Conservation (phyloP, 306 rosid genomes). For the Benincasa hispida region DNA sequence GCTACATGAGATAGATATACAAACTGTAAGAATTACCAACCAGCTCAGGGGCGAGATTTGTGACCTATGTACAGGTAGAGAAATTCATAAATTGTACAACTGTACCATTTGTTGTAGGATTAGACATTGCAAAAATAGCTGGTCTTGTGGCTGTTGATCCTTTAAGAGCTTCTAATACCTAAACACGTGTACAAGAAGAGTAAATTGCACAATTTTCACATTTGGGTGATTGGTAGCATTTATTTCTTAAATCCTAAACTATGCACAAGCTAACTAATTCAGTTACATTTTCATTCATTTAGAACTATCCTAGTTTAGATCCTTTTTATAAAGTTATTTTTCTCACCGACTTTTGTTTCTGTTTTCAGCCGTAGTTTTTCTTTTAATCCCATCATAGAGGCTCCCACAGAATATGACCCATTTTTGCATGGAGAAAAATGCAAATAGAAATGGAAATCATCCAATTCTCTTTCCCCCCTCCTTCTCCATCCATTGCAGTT, state of each 20-base stretch:
- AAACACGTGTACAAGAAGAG: neutral
- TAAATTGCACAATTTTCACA: neutral
- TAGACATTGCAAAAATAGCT: slow-evolving; percentile 98
- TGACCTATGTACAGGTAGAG: neutral
- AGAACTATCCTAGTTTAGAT: neutral
- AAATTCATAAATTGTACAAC: neutral
- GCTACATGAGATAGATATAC: slow-evolving; percentile 28
- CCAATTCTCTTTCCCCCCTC: neutral
- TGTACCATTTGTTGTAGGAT: slow-evolving; percentile 92
- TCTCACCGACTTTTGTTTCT: neutral
- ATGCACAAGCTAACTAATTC: neutral
- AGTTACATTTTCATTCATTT: neutral
- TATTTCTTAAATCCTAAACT: neutral
- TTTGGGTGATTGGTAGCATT: neutral
- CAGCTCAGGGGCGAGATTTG: neutral
- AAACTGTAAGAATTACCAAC: neutral
- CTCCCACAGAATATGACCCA: neutral
- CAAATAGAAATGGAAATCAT: neutral
- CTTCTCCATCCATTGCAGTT: neutral
- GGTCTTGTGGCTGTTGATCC: slow-evolving; percentile 94
- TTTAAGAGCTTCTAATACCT: slow-evolving; percentile 92
- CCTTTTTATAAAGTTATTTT: neutral
- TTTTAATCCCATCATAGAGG: neutral
- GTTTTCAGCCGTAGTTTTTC: neutral
- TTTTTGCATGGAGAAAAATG: neutral